Conservation (phyloP, 257 asterid species). For the Solanum sejunctum region DNA sequence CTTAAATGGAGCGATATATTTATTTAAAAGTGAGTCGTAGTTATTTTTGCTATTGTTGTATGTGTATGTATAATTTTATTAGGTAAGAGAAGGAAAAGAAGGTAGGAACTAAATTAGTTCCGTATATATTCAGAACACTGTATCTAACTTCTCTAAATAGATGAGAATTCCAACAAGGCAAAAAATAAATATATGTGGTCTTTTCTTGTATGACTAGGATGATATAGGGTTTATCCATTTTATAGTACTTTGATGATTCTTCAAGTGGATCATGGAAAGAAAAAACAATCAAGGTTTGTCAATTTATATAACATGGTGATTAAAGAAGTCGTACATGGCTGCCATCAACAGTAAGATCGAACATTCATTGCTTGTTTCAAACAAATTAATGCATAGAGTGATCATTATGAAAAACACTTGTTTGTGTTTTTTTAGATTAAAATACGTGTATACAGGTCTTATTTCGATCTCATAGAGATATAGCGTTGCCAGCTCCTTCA, state of each 20-base stretch:
- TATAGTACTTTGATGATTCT: background rate
- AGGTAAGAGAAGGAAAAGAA: too few species aligned
- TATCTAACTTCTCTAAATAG: background rate
- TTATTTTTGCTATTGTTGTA: background rate
- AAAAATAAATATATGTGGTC: background rate
- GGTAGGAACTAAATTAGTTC: background rate
- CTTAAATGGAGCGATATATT: background rate
- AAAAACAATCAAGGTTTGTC: background rate
- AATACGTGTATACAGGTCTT: background rate
- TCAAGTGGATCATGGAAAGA: background rate
- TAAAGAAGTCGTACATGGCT: background rate
- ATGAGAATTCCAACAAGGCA: background rate
- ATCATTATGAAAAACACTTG: background rate
- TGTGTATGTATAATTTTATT: too few species aligned
- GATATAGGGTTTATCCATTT: background rate
- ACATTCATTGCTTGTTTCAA: background rate
- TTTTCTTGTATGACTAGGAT: background rate
- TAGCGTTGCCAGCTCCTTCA: too few species aligned
- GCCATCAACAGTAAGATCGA: background rate
- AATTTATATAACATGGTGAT: background rate
- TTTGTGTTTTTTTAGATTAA: background rate
- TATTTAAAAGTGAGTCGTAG: background rate
- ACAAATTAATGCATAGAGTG: background rate
- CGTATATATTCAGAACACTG: background rate
- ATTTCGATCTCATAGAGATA: too few species aligned